phyloP scores from a whole-genome alignment of 2,329 filamentous ascomycete species.

The Aureobasidium uvarum region DNA sequence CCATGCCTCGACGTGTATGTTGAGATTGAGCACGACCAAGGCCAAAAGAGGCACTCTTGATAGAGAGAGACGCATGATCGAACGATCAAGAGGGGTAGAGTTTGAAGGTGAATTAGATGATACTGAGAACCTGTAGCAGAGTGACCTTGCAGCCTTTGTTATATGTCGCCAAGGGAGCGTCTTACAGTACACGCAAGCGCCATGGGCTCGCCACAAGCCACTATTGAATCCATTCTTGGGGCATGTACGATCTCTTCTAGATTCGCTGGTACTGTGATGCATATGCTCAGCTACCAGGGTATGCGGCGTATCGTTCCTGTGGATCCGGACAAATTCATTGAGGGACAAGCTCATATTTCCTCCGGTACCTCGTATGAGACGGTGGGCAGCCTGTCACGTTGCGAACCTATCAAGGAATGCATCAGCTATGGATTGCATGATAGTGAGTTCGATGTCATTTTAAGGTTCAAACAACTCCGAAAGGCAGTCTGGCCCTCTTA shows the following conservation, averaged over 20 bases:
- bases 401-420: not conserved
- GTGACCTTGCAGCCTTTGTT: not conserved
- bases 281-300: not conserved
- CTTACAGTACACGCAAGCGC: not conserved
- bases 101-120: slow-evolving; percentile 11
- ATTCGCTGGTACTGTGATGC: not conserved
- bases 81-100: not conserved
- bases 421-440: not conserved
- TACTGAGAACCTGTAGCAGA: not conserved
- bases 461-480: slow-evolving; percentile 7
- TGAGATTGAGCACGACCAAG: not conserved
- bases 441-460: slow-evolving; percentile 5
- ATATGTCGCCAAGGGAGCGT: not conserved
- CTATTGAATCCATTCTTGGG: slow-evolving; percentile 7
- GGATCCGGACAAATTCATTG: not conserved
- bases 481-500: slow-evolving; percentile 3
- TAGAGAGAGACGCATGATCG: not conserved
- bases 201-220: not conserved
- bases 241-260: not conserved
- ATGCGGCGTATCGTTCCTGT: not conserved
- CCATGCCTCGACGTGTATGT: slow-evolving; percentile 6
- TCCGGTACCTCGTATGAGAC: not conserved
- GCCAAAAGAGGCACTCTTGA: not conserved
- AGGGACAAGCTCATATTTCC: not conserved
- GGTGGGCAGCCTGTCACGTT: not conserved